Base-by-base conservation (phyloP, 306 rosid species). In the Medicago lupulina region DNA sequence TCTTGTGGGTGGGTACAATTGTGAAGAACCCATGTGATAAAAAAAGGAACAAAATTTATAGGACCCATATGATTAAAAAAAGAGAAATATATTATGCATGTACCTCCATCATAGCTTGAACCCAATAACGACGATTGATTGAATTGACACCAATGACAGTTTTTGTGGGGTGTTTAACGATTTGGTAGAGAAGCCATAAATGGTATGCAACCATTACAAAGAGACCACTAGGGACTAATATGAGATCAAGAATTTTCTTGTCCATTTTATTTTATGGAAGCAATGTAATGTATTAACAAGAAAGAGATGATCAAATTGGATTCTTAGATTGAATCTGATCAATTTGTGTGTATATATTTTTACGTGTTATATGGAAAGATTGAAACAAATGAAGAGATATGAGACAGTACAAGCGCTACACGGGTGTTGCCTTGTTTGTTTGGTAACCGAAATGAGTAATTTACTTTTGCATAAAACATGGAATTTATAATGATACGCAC, bases 31-130 rank as follows among this genome's bases (percentile, higher is more conserved):
- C 28, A 25, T 25, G 2, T 25, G 28, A 25, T 25, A 55, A 57
- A 21, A 21, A 21, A 59, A 38, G 14, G 10, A 28, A 39, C 15
- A 6, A 53, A 21, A 1, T 21, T 21, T 21, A 28, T 9, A 34
- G 6, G 16, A 66, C 3, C 54, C 71, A 77, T 7, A 25, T 49
- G 21, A 50, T 4, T 4, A 8, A 1, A 67, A 2, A 38, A 4
- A 16, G 18, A 3, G 4, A 40, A 18, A 39, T 10, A 21, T 41
- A 2, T 41, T 9, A 41, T 41, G n/a, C 0, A 53, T 0, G 7
- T 78, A 93, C 98, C 97, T 90, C 97, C 97, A 88, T 95, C 97
- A 95, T 95, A 17, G 96, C 96, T 7, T 73, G 85, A 46, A 90
- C 93, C 99, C 99, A 95, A 71, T 85, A 75, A 13, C 97, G 93